Evolutionary conservation across 169 alveolate genomes (phyloP).

Genomic region (Plasmodium billcollinsi): DNA sequence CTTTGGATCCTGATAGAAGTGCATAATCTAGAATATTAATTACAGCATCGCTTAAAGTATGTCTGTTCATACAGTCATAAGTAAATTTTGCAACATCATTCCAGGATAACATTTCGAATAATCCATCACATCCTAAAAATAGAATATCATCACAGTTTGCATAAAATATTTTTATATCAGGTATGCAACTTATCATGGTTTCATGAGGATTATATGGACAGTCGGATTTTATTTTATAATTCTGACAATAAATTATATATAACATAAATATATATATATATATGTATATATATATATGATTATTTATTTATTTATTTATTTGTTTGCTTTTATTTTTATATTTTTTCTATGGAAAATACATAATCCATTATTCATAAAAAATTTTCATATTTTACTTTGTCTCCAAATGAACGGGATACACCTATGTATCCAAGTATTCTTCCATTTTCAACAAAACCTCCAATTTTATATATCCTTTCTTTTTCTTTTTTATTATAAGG

Average conservation of each 20-base stretch:
- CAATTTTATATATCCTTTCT: slow-evolving; percentile 67
- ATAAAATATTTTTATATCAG: slow-evolving; percentile 67
- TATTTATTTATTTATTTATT: not conserved
- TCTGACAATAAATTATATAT: slow-evolving; percentile 24
- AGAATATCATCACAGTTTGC: slow-evolving; percentile 54
- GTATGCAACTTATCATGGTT: slow-evolving; percentile 67
- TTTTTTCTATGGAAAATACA: slow-evolving; percentile 1
- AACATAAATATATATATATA: slow-evolving; percentile 5
- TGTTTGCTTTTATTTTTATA: slow-evolving; percentile 3
- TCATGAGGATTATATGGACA: slow-evolving; percentile 54
- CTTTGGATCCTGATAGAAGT: slow-evolving; percentile 66
- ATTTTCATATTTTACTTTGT: slow-evolving; percentile 20
- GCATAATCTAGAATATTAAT: slow-evolving; percentile 67
- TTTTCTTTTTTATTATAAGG: slow-evolving; percentile 68
- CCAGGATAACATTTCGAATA: slow-evolving; percentile 73
- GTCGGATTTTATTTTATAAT: slow-evolving; percentile 29
- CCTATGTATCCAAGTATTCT: slow-evolving; percentile 74
- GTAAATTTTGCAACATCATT: slow-evolving; percentile 72
- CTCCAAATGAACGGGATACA: slow-evolving; percentile 73
- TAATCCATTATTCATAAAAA: not conserved
- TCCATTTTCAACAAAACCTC: slow-evolving; percentile 72
- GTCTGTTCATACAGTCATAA: slow-evolving; percentile 49
- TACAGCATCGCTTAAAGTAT: slow-evolving; percentile 69
- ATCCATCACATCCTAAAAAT: slow-evolving; percentile 73
- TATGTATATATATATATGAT: not conserved